A percentile compares a stretch with the other conserved stretches of the same genome.
Evolutionary conservation across 345 rosid genomes (phyloP).

Genomic region (Eucalyptus lansdowneana): DNA sequence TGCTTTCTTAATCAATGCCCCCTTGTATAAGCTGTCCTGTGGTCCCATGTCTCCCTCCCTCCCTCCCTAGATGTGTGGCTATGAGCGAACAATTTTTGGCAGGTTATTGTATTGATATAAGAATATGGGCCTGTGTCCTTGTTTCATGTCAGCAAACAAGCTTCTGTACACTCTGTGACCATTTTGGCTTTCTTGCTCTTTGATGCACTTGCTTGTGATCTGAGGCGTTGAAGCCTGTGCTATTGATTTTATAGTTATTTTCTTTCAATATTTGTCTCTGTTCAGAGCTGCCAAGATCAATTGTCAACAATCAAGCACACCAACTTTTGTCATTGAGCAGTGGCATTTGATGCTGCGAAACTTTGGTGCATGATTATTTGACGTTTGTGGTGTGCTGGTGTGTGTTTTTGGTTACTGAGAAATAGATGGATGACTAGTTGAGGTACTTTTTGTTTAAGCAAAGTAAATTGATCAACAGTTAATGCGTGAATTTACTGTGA

Average conservation of each 20-base stretch:
- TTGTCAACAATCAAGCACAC: neutral
- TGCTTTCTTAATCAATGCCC: neutral
- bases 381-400: neutral
- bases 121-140: neutral
- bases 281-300: neutral
- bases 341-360: neutral
- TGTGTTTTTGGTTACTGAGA: neutral
- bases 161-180: neutral
- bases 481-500: neutral
- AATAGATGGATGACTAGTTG: neutral
- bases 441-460: neutral
- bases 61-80: neutral
- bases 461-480: neutral
- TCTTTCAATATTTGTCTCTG: neutral
- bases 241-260: neutral
- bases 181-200: neutral
- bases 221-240: neutral
- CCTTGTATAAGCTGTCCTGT: neutral
- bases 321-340: neutral
- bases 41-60: neutral
- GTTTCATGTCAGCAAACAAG: neutral
- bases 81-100: neutral
- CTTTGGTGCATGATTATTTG: neutral
- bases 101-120: neutral
- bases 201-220: neutral